Percentiles rank a stretch among this genome's conserved stretches.
Evolutionary conservation across 163 green algal species (phyloP).

Genomic region (Trebouxia gelatinosa): DNA sequence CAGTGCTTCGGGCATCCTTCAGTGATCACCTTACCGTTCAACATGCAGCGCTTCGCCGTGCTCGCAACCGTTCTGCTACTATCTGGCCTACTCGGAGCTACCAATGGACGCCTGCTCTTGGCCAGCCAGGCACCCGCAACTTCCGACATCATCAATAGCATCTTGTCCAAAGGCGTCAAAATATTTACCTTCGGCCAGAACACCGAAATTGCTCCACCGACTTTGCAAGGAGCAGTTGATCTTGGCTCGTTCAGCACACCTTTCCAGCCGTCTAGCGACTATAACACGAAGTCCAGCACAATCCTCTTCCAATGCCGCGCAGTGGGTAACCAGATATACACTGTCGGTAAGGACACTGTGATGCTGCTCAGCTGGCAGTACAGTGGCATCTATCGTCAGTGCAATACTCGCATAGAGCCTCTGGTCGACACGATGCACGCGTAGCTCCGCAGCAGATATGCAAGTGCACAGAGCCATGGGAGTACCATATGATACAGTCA

Average conservation of each 20-base stretch:
- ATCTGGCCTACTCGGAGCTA: too few species aligned
- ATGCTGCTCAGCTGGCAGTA: neutral
- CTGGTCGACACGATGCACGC: too few species aligned
- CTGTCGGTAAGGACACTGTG: neutral
- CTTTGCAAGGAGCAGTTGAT: neutral
- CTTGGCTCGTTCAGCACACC: slow-evolving; percentile 4
- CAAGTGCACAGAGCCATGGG: neutral
- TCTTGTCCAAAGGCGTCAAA: neutral
- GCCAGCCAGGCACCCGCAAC: neutral
- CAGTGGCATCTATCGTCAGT: too few species aligned
- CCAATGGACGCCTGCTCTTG: neutral
- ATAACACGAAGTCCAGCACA: neutral
- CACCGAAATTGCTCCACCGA: neutral
- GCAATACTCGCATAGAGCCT: too few species aligned
- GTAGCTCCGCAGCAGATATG: too few species aligned
- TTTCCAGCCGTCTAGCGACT: neutral
- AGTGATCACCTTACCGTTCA: too few species aligned
- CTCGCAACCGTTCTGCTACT: too few species aligned
- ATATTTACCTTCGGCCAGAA: slow-evolving; percentile 5
- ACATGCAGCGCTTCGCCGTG: neutral
- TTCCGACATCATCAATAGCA: slow-evolving; percentile 1
- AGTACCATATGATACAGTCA: neutral
- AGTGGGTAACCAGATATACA: slow-evolving; percentile 24
- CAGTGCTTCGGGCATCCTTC: too few species aligned
- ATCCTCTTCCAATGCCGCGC: slow-evolving; percentile 19